Base-by-base conservation (phyloP, 805 yeast genomes). In the Hanseniaspora thailandica region DNA sequence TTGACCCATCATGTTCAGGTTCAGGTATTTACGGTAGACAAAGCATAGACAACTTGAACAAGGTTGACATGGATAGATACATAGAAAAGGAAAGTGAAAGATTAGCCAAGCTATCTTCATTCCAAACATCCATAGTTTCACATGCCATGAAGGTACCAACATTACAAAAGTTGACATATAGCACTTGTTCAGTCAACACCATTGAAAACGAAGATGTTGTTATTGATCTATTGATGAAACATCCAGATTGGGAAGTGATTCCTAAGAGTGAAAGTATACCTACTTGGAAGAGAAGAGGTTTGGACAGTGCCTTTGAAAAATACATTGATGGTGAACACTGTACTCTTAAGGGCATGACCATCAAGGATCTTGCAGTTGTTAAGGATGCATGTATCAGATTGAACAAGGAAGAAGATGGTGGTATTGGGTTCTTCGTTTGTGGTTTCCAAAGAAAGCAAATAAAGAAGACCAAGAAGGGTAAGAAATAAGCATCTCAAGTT, bases 361-460 rank as follows among this genome's bases (percentile, higher is more conserved):
- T 49, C 8, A 68, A 63, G 13, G 68, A 71, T 40, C 76, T 81
- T 20, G 72, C 73, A 35, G 71, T 68, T 36, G 63, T 86, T 47
- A 95, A 96, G 1, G 87, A 81, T 1, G 90, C 93, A 0, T 89
- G 97, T 68, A 80, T 93, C 0, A 73, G 99, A 59, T 84, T 89
- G 0, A 68, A 81, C 41, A 96, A 97, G 0, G 82, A 79, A 57
- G 83, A 76, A 43, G 98, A 93, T 65, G 98, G 97, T 30, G 98
- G 98, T n/a, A 93, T 93, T 61, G 99, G 99, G 0, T 93, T 93
- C 64, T 93, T 93, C 68, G 97, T 97, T 0, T 97, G 89, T 1
- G 82, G 93, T 54, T 90, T 93, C 64, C 84, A 85, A 57, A 74
- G 84, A 54, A 63, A 57, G 13, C 47, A 44, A 34, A 26, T 58